Evolutionary conservation across 176 grass and related monocot species (phyloP).

Genomic region (Zoysia pacifica): DNA sequence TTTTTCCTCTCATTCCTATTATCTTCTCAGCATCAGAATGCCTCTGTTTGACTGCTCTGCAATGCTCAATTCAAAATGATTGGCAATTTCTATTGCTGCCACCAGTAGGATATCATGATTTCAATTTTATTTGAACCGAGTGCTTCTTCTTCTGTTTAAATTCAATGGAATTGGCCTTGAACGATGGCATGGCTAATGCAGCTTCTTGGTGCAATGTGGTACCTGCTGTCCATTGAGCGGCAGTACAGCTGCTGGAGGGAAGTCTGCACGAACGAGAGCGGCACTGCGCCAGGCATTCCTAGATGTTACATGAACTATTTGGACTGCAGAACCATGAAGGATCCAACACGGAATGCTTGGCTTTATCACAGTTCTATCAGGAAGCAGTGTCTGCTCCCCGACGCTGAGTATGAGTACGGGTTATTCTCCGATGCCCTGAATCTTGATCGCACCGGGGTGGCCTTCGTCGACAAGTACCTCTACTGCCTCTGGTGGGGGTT

Average conservation of each 20-base stretch:
- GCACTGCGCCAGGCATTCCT: neutral
- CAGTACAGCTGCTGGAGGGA: constrained; percentile 85
- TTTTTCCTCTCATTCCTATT: neutral
- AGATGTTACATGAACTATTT: constrained; percentile 52
- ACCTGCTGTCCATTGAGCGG: constrained; percentile 84
- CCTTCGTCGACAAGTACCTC: constrained; percentile 83
- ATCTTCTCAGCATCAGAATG: neutral
- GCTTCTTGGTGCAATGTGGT: constrained; percentile 92
- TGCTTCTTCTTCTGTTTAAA: neutral
- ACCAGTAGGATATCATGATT: no score
- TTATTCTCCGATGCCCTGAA: constrained; percentile 71
- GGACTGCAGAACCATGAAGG: constrained; percentile 49
- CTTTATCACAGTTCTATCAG: constrained; percentile 36
- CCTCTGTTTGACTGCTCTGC: neutral
- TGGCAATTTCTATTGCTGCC: no score
- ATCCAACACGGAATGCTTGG: constrained; percentile 50
- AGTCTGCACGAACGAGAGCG: constrained; percentile 54
- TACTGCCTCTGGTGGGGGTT: constrained; percentile 99
- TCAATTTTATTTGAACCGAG: no score
- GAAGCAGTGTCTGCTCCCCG: constrained; percentile 38
- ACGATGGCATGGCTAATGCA: constrained; percentile 27
- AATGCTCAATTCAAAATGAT: no score
- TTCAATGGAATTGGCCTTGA: neutral
- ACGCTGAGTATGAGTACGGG: constrained; percentile 59
- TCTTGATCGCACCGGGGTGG: constrained; percentile 40